Base-by-base conservation (phyloP, 345 rosid genomes). In the Anastatica hierochuntica region DNA sequence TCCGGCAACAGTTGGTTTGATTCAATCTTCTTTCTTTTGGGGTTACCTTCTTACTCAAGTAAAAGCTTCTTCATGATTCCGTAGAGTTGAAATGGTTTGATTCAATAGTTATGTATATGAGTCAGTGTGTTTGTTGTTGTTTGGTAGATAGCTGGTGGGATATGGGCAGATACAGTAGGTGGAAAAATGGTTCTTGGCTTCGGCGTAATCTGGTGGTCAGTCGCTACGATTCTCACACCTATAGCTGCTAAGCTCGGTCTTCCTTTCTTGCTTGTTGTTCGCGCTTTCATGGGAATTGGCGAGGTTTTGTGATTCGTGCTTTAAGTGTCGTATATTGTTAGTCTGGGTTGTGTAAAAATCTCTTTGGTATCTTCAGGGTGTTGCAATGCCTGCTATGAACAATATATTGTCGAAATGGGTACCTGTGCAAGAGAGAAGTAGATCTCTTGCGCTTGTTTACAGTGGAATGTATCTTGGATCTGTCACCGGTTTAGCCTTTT, bases 381-480 rank as follows among this genome's bases (percentile, higher is more conserved):
- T 90, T 76, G 96, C 98, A 40, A 82, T 90, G 98, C 96, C 98
- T 60, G 98, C 98, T 39, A 90, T 90, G 98, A 90, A 86, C 56
- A 90, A 87, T 61, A 86, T 90, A 58, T 43, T 90, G 41, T 84
- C 98, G 1, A 90, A 84, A 48, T 90, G 96, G 98, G 88, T 90
- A 44, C 95, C 96, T 27, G 78, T 90, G 44, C 75, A 81, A 43
- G 97, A 86, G 72, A 90, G 97, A 74, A 90, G 96, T 48, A 74
- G 97, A 71, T 86, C 97, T 1, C 74, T 86, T 7, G 96, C 96
- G 8, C 72, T 90, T 54, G 96, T 90, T 20, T 90, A 86, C 63
- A 86, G 97, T 40, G 97, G 96, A 63, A 86, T 90, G 96, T 86
- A 86, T 58, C n/a, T n/a, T n/a, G n/a, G n/a, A n/a, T n/a, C n/a